Evolutionary conservation across 495 filamentous ascomycete species (phyloP).

Genomic region (Aeminium ludgeri): DNA sequence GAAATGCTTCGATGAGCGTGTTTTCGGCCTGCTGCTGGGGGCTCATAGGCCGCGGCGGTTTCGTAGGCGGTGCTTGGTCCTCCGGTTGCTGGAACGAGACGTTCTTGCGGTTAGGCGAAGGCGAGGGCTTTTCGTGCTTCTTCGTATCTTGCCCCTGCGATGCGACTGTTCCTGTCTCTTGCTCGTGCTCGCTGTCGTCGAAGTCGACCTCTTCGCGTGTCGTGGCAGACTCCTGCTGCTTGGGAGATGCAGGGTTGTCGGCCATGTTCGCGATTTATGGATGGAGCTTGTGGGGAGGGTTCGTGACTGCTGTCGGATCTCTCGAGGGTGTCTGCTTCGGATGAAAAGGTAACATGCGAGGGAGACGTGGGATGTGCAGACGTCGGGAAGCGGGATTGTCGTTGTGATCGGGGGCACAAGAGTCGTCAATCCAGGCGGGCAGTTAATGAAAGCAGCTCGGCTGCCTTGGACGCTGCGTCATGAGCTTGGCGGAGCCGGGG

Average conservation of each 20-base stretch:
- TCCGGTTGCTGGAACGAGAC: constrained; percentile 20
- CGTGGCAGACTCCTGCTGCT: constrained; percentile 58
- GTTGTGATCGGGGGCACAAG: too few relatives aligned
- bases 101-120: constrained; percentile 4
- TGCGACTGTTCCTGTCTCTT: constrained; percentile 35
- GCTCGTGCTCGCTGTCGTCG: constrained; percentile 53
- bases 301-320: too few relatives aligned
- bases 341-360: too few relatives aligned
- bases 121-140: not conserved
- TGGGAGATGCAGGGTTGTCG: constrained; percentile 1
- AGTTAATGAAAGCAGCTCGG: too few relatives aligned
- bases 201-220: constrained; percentile 71
- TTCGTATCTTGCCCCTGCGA: constrained; percentile 20
- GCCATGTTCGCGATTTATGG: too few relatives aligned
- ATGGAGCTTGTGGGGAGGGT: too few relatives aligned
- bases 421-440: too few relatives aligned
- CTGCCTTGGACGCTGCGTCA: too few relatives aligned
- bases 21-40: constrained; percentile 69
- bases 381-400: too few relatives aligned
- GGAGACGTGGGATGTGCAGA: too few relatives aligned
- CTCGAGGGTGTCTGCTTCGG: too few relatives aligned
- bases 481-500: too few relatives aligned
- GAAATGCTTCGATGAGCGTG: constrained; percentile 89
- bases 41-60: constrained; percentile 73
- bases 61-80: constrained; percentile 48